A percentile compares a stretch with the other conserved stretches of the same genome.
phyloP scores from a whole-genome alignment of 208 protist genomes.

The Acanthamoeba pearcei region DNA sequence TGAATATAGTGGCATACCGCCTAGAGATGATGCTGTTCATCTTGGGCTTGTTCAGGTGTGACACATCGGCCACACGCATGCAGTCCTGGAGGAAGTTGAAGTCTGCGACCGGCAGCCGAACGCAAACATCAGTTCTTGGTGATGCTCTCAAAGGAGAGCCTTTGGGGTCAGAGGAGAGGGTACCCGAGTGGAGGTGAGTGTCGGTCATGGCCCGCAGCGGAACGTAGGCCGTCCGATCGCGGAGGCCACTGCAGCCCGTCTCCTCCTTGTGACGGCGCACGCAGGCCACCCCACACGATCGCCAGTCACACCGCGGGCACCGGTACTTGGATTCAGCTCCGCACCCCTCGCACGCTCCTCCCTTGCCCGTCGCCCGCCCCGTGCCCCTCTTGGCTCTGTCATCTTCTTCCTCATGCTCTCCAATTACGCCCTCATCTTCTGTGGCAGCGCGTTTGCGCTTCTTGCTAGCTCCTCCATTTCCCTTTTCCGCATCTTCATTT shows the following conservation, averaged over 20 bases:
- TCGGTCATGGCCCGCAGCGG: slow-evolving; percentile 45
- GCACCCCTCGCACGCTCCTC: slow-evolving; percentile 49
- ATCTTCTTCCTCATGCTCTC: not conserved
- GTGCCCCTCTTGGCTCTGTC: not conserved
- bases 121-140: too few relatives aligned
- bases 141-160: not conserved
- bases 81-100: slow-evolving; percentile 72
- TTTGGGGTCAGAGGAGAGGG: not conserved
- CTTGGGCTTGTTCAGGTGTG: slow-evolving; percentile 26
- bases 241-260: slow-evolving; percentile 34
- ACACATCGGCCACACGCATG: slow-evolving; percentile 28
- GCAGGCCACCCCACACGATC: slow-evolving; percentile 53
- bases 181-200: slow-evolving; percentile 26
- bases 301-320: slow-evolving; percentile 38
- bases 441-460: not conserved
- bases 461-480: too few relatives aligned
- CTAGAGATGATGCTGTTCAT: slow-evolving; percentile 50
- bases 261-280: slow-evolving; percentile 62
- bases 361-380: not conserved
- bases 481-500: not conserved
- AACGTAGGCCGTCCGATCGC: slow-evolving; percentile 52
- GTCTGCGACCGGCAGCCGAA: not conserved
- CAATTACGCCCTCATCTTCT: not conserved
- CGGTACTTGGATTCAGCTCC: slow-evolving; percentile 38
- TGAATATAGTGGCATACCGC: not conserved